Conservation (phyloP, 306 rosid species). For the Parietaria judaica region DNA sequence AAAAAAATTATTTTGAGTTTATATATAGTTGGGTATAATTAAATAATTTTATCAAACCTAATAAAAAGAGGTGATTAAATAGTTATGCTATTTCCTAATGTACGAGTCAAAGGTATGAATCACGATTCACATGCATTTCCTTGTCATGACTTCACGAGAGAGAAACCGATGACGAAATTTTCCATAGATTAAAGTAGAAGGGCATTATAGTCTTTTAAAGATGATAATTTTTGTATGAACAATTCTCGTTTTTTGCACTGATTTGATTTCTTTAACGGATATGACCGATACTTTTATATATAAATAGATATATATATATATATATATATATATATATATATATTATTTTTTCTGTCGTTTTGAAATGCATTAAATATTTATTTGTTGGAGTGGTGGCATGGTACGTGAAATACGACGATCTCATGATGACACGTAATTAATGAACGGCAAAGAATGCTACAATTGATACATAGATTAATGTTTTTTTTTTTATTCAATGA, state of each 20-base stretch:
- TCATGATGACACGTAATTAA: background rate
- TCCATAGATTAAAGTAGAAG: background rate
- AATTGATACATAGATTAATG: background rate
- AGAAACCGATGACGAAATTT: background rate
- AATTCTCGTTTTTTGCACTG: conserved; percentile 1
- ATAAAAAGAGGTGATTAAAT: too few relatives aligned
- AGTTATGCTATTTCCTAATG: too few relatives aligned
- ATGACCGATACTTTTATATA: background rate
- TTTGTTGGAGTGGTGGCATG: too few relatives aligned
- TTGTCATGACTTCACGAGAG: background rate
- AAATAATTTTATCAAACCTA: too few relatives aligned
- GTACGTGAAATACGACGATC: background rate
- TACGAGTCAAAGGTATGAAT: background rate
- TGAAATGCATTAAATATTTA: too few relatives aligned
- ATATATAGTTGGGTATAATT: too few relatives aligned
- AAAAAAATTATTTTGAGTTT: too few relatives aligned
- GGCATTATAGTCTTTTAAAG: background rate
- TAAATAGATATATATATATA: too few relatives aligned
- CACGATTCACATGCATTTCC: background rate
- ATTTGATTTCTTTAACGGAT: background rate
- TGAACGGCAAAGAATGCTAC: background rate
- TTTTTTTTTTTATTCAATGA: background rate
- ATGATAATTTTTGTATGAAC: too few relatives aligned
- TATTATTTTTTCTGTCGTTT: too few relatives aligned
- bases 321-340: too few relatives aligned